Conservation (phyloP, 2,329 filamentous ascomycete genomes). For the Setomelanomma holmii region DNA sequence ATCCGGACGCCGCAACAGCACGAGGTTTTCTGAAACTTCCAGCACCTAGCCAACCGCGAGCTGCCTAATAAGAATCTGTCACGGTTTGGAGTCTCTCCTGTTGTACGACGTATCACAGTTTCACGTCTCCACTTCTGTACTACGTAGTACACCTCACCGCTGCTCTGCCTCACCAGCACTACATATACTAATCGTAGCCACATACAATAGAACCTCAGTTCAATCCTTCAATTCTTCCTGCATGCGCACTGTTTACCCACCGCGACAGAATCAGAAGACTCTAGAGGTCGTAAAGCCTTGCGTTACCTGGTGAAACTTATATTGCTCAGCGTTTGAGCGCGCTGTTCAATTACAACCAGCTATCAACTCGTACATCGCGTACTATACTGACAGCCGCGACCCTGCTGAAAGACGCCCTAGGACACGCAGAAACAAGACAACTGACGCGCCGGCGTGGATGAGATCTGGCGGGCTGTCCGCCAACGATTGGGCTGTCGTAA, state of each 20-base stretch:
- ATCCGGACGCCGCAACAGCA: slow-evolving; percentile 1
- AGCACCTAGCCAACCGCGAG: neutral
- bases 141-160: too few species aligned
- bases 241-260: too few species aligned
- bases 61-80: neutral
- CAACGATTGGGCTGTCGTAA: slow-evolving; percentile 3
- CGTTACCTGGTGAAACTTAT: neutral
- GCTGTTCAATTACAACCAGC: neutral
- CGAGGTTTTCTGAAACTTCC: neutral
- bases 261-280: neutral
- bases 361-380: neutral
- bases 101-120: too few species aligned
- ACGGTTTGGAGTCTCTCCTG: too few species aligned
- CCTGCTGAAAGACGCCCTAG: neutral
- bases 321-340: neutral
- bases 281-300: neutral
- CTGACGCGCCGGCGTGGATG: neutral
- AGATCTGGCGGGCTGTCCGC: neutral
- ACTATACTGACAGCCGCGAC: neutral
- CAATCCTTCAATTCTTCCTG: too few species aligned
- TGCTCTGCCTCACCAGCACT: too few species aligned
- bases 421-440: neutral
- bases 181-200: too few species aligned
- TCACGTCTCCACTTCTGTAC: too few species aligned
- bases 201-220: too few species aligned